Evolutionary conservation across 106 monocot genomes (phyloP), one percentile per base, ranked within the genome.

Genomic region (Allium cepa): DNA sequence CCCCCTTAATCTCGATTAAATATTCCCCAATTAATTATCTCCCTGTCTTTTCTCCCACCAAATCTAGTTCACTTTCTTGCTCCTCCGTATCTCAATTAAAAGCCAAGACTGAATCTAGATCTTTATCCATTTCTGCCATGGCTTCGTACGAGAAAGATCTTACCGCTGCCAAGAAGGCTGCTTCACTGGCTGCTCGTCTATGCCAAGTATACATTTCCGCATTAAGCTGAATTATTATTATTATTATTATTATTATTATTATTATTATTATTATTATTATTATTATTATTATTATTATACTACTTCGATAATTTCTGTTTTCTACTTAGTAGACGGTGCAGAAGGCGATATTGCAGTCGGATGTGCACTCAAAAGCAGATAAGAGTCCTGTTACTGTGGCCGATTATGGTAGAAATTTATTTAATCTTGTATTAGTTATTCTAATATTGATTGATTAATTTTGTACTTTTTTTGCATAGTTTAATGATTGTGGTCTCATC

Each of bases 351-450:
- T 63, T 83, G 67, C 68, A 81, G 47, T 89, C 87, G 49, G 99
- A 93, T 80, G 87, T 99, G 7, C 99, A 99, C 70, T 87, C 99
- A 61, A 99, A 99, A 82, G 74, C 87, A 16, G 99, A 99, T 75
- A 83, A 85, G 78, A 93, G 81, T 67, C 99, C 99, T 55, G 99
- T 99, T 7, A 99, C 99, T 27, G 83, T 99, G n/a, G 99, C 99
- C 17, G 99, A 99, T 85, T 99, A 99, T 80, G 99, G 99, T 93
- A 99, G 26, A 3, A 12, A 55, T 15, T 55, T 15, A 36, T 36
- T 36, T 36, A 2, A 36, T 36, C 3, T 36, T 36, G 36, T 36
- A 36, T 36, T 3, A 36, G 22, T 36, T 36, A 36, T 36, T 36
- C 36, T 3, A 36, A 36, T 36, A 36, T 36, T 3, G 36, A 36